phyloP scores from a whole-genome alignment of 495 filamentous ascomycete species.

The Sordaria brevicollis region DNA sequence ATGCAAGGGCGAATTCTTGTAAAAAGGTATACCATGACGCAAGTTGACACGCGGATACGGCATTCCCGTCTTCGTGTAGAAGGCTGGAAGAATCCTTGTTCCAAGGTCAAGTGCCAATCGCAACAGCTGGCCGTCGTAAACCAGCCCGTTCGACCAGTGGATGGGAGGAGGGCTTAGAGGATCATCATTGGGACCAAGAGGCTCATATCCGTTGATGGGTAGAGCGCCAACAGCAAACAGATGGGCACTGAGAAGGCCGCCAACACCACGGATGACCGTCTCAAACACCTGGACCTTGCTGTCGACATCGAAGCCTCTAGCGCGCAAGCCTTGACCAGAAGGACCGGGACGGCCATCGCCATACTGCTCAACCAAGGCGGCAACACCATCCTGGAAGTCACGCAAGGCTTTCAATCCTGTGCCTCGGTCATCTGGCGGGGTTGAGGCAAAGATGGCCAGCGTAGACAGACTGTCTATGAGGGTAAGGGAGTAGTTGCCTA shows the following conservation, averaged over 20 bases:
- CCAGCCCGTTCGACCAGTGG: slow-evolving; percentile 61
- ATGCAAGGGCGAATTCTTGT: slow-evolving; percentile 67
- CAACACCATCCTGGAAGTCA: slow-evolving; percentile 75
- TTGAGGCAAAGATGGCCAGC: slow-evolving; percentile 79
- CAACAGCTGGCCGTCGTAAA: slow-evolving; percentile 85
- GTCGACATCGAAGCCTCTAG: slow-evolving; percentile 87
- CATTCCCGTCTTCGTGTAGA: slow-evolving; percentile 77
- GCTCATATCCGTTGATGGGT: slow-evolving; percentile 68
- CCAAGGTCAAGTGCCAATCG: slow-evolving; percentile 77
- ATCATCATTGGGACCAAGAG: slow-evolving; percentile 26
- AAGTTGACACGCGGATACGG: slow-evolving; percentile 95
- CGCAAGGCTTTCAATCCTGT: slow-evolving; percentile 50
- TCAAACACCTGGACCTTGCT: slow-evolving; percentile 98
- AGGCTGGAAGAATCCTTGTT: slow-evolving; percentile 75
- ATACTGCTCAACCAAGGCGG: slow-evolving; percentile 71
- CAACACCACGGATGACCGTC: slow-evolving; percentile 88
- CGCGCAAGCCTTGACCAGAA: slow-evolving; percentile 58
- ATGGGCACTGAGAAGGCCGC: slow-evolving; percentile 85
- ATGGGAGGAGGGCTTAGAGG: slow-evolving; percentile 42
- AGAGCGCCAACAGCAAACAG: slow-evolving; percentile 83
- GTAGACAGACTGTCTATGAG: slow-evolving; percentile 91
- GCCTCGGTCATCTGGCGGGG: slow-evolving; percentile 34
- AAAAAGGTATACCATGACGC: slow-evolving; percentile 84
- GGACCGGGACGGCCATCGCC: slow-evolving; percentile 69
- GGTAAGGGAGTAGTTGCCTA: slow-evolving; percentile 95